Evolutionary conservation across 2,329 filamentous ascomycete species (phyloP).

Genomic region (Colletotrichum echinochloae): DNA sequence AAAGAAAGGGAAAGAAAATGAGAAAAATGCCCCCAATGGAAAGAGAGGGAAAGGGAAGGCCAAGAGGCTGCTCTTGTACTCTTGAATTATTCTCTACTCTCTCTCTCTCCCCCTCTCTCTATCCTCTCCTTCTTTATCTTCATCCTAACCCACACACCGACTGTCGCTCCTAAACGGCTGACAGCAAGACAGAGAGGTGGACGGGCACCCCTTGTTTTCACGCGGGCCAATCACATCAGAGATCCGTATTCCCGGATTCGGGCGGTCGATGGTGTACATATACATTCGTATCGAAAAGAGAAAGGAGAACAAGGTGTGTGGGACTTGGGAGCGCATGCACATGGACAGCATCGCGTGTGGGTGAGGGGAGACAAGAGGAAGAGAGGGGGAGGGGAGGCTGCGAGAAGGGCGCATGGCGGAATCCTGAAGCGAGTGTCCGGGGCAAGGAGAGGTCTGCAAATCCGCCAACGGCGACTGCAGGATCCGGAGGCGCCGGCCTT

Average conservation of each 20-base stretch:
- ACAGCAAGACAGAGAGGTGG: neutral
- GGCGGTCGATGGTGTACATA: neutral
- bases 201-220: neutral
- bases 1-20: neutral
- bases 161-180: neutral
- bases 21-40: neutral
- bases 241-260: conserved; percentile 13
- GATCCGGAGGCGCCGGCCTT: neutral
- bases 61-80: no score
- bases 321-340: neutral
- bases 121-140: neutral
- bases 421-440: neutral
- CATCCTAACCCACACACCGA: neutral
- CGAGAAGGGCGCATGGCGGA: neutral
- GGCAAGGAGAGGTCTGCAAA: neutral
- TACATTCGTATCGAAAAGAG: neutral
- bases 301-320: neutral
- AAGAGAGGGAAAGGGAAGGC: neutral
- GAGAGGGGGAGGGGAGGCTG: no score
- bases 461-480: conserved; percentile 1
- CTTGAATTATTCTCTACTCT: neutral
- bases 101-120: neutral
- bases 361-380: conserved; percentile 1
- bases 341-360: neutral
- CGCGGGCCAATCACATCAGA: conserved; percentile 1